A percentile compares a stretch with the other conserved stretches of the same genome.
phyloP scores from a whole-genome alignment of 2,329 filamentous ascomycete species.

The Mariannaea sp. region DNA sequence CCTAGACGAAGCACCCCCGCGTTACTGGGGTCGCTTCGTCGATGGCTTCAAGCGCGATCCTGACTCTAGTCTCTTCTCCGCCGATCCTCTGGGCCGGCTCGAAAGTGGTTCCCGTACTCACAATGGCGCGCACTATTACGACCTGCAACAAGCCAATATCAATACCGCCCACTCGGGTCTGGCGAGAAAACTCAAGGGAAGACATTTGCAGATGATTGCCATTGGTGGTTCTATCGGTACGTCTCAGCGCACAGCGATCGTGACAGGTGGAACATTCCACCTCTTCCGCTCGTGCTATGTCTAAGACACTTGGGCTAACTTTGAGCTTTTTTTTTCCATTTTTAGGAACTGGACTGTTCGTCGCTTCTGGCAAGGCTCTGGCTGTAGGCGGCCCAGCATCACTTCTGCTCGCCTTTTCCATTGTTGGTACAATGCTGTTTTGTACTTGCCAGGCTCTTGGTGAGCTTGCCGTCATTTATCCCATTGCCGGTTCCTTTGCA shows the following conservation, averaged over 20 bases:
- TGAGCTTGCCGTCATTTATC: constrained; percentile 88
- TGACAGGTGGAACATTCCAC: too few species aligned
- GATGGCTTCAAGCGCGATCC: constrained; percentile 70
- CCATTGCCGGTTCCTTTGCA: constrained; percentile 89
- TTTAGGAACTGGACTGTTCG: constrained; percentile 80
- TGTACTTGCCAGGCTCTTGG: constrained; percentile 91
- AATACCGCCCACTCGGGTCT: constrained; percentile 79
- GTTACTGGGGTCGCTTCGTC: constrained; percentile 52
- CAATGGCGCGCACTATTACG: constrained; percentile 56
- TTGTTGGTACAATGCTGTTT: constrained; percentile 87
- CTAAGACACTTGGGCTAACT: constrained; percentile 19
- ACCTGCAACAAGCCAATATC: constrained; percentile 63
- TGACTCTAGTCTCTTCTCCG: constrained; percentile 52
- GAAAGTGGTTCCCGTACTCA: constrained; percentile 40
- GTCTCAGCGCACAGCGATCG: constrained; percentile 17
- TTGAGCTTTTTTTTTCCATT: too few species aligned
- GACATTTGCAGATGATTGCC: constrained; percentile 97
- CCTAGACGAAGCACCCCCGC: constrained; percentile 43
- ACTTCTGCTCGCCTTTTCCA: constrained; percentile 74
- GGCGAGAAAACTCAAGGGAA: constrained; percentile 75
- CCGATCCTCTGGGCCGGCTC: constrained; percentile 46
- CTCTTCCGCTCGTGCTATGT: too few species aligned
- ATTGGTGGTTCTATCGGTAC: constrained; percentile 88
- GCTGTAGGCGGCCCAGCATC: constrained; percentile 77
- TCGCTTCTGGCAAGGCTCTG: constrained; percentile 77